Conservation (phyloP, 2,329 filamentous ascomycete genomes). For the Colletotrichum shisoi region DNA sequence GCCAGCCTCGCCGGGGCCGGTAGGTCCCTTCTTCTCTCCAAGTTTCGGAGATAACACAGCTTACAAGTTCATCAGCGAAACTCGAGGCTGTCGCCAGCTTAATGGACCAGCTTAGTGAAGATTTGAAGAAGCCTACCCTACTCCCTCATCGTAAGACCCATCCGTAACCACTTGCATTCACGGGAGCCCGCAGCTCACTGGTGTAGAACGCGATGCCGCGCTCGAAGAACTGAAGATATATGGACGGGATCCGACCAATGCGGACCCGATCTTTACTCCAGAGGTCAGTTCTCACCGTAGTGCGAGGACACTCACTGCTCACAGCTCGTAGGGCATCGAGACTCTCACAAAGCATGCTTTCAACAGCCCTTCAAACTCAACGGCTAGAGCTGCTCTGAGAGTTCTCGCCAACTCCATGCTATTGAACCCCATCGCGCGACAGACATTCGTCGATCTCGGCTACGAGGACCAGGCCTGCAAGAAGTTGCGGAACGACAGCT, state of each 20-base stretch:
- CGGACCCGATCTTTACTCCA: conserved; percentile 84
- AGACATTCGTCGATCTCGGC: conserved; percentile 75
- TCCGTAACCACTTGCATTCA: conserved; percentile 65
- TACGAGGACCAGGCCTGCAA: conserved; percentile 73
- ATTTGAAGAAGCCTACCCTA: conserved; percentile 68
- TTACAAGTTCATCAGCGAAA: conserved; percentile 61
- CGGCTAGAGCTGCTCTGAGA: conserved; percentile 78
- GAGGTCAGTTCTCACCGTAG: conserved; percentile 60
- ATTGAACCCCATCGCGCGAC: conserved; percentile 71
- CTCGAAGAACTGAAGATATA: conserved; percentile 79
- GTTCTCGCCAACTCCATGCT: conserved; percentile 87
- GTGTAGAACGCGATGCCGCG: conserved; percentile 67
- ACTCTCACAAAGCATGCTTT: conserved; percentile 78
- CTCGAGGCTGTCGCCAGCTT: conserved; percentile 72
- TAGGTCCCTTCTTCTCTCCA: not conserved
- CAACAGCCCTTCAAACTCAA: conserved; percentile 66
- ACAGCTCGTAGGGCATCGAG: conserved; percentile 70
- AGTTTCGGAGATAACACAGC: conserved; percentile 11
- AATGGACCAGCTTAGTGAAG: conserved; percentile 67
- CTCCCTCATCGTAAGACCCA: conserved; percentile 45
- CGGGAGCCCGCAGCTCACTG: conserved; percentile 64
- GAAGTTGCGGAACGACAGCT: conserved; percentile 74
- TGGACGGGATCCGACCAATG: conserved; percentile 74
- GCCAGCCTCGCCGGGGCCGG: conserved; percentile 31
- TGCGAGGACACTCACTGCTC: conserved; percentile 3